Percentiles rank a stretch among this genome's conserved stretches.
Evolutionary conservation across 805 yeast genomes (phyloP).

Genomic region (Henningerozyma blattae): DNA sequence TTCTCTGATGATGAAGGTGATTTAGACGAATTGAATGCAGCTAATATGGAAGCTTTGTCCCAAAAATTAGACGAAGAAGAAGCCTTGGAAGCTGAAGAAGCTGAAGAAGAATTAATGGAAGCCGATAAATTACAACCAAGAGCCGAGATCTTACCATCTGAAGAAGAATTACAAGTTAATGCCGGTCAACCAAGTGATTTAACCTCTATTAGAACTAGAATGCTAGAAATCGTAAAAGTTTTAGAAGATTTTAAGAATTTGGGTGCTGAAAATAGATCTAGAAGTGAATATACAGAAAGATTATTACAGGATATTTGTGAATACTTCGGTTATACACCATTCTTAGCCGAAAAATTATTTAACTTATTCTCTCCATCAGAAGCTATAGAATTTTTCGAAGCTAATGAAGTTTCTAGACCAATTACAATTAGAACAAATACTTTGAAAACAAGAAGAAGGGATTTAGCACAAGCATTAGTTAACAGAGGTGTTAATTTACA

Average conservation of each 20-base stretch:
- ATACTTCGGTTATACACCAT: conserved; percentile 87
- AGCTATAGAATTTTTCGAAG: conserved; percentile 97
- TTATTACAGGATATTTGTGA: conserved; percentile 76
- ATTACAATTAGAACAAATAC: conserved; percentile 97
- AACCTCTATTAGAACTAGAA: conserved; percentile 78
- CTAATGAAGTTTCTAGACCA: conserved; percentile 95
- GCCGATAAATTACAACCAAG: conserved; percentile 53
- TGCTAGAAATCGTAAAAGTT: conserved; percentile 90
- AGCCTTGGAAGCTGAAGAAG: conserved; percentile 48
- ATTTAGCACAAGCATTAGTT: conserved; percentile 85
- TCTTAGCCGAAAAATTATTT: conserved; percentile 88
- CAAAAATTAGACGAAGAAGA: conserved; percentile 50
- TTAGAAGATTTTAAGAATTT: conserved; percentile 76
- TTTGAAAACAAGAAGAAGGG: conserved; percentile 86
- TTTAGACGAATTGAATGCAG: conserved; percentile 63
- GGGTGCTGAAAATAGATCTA: conserved; percentile 76
- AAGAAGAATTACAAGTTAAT: conserved; percentile 47
- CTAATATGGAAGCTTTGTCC: conserved; percentile 74
- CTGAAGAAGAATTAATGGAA: conserved; percentile 49
- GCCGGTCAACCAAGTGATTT: conserved; percentile 56
- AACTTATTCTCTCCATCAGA: conserved; percentile 87
- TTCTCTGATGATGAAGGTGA: conserved; percentile 71
- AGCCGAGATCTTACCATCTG: conserved; percentile 65
- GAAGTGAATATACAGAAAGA: conserved; percentile 73
- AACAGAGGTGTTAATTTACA: conserved; percentile 95